A percentile compares a stretch with the other conserved stretches of the same genome.
Conservation (phyloP, 2,329 filamentous ascomycete genomes). For the Thielaviopsis musarum region DNA sequence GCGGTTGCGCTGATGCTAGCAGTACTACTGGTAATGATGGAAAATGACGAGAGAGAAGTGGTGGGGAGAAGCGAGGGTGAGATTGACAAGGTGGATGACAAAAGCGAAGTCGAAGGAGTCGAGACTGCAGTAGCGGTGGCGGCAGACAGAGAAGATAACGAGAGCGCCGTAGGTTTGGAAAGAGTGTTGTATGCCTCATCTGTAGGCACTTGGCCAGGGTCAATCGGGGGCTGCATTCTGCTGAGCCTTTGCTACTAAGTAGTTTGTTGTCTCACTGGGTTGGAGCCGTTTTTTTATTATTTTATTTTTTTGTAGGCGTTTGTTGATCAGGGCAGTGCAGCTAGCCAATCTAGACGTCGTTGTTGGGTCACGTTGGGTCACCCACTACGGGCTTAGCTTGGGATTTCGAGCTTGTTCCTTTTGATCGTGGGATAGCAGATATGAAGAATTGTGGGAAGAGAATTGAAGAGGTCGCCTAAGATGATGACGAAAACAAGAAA, state of each 20-base stretch:
- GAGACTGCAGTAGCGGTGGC: neutral
- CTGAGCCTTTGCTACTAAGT: neutral
- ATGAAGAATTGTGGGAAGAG: neutral
- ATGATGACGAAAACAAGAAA: neutral
- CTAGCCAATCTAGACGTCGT: neutral
- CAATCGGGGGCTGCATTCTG: constrained; percentile 5
- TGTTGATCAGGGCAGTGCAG: neutral
- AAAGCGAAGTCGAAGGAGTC: neutral
- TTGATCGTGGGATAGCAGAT: neutral
- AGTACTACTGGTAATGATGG: neutral
- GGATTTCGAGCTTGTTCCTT: neutral
- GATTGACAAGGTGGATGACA: neutral
- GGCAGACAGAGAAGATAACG: too few species aligned
- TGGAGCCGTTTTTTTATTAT: neutral
- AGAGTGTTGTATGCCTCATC: neutral
- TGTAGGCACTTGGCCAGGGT: constrained; percentile 2
- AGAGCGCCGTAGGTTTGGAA: neutral
- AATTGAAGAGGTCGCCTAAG: neutral
- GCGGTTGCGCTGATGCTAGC: too few species aligned
- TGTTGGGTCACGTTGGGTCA: neutral
- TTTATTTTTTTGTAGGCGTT: neutral
- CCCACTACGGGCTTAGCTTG: neutral
- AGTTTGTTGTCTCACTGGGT: neutral
- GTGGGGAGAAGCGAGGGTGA: neutral
- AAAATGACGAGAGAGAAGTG: neutral